A percentile compares a stretch with the other conserved stretches of the same genome.
These are phyloP conservation scores for Carallia brachiata DNA, from an alignment of 345 rosid genomes.

Conservation along the genomic window DNA sequence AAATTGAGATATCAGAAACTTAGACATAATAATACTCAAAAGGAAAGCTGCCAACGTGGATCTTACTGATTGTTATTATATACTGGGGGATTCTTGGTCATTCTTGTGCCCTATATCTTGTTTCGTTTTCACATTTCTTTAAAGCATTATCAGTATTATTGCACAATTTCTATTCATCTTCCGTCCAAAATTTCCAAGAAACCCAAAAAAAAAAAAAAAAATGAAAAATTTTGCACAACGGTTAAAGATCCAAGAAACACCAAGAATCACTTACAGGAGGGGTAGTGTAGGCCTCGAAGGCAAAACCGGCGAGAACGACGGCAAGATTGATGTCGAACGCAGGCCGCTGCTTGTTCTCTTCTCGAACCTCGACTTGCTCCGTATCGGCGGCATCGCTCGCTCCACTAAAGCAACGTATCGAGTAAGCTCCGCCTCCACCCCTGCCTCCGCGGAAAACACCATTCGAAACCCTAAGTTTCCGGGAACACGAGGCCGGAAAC, in stretches of 20 bases:
- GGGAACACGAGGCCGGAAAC: slow-evolving; percentile 20
- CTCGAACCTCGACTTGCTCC: slow-evolving; percentile 24
- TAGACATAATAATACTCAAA: too few relatives aligned
- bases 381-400: slow-evolving; percentile 26
- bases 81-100: too few relatives aligned
- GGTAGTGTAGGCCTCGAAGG: slow-evolving; percentile 83
- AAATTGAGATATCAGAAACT: too few relatives aligned
- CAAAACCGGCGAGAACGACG: slow-evolving; percentile 91
- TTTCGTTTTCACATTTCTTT: too few relatives aligned
- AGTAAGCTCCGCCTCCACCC: slow-evolving; percentile 17
- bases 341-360: slow-evolving; percentile 41
- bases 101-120: too few relatives aligned
- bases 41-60: too few relatives aligned
- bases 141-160: too few relatives aligned
- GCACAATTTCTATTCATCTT: too few relatives aligned
- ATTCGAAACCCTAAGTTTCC: slow-evolving; percentile 19
- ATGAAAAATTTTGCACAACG: background rate
- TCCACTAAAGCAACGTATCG: slow-evolving; percentile 36
- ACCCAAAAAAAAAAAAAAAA: too few relatives aligned
- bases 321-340: slow-evolving; percentile 89
- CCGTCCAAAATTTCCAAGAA: too few relatives aligned
- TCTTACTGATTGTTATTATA: too few relatives aligned
- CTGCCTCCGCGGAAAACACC: background rate
- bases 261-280: slow-evolving; percentile 49
- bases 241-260: background rate